These are phyloP conservation scores for Arabis alpina DNA, from an alignment of 345 rosid genomes.

Conservation along the genomic window DNA sequence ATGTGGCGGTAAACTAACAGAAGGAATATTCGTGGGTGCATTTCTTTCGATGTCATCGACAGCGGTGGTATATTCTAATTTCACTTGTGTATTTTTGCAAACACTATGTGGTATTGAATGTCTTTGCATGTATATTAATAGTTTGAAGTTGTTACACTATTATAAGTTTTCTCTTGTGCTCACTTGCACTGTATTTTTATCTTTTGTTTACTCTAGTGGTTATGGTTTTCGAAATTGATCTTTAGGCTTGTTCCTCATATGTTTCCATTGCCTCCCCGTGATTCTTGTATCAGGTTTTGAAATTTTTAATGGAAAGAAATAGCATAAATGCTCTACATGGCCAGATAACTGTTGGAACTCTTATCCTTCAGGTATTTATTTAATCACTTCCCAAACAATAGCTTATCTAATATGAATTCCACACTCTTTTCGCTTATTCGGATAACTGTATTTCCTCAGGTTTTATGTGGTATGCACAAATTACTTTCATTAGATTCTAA, in stretches of 20 bases:
- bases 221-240: constrained; percentile 22
- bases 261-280: constrained; percentile 19
- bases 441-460: constrained; percentile 7
- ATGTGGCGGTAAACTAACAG: constrained; percentile 89
- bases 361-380: constrained; percentile 76
- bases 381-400: constrained; percentile 10
- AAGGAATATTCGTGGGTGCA: constrained; percentile 89
- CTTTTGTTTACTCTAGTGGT: constrained; percentile 4
- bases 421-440: background rate
- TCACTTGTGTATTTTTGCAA: constrained; percentile 22
- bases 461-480: constrained; percentile 18
- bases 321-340: constrained; percentile 78
- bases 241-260: constrained; percentile 15
- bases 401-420: background rate
- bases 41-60: constrained; percentile 96
- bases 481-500: constrained; percentile 19
- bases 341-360: constrained; percentile 90
- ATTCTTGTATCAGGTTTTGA: constrained; percentile 64
- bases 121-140: constrained; percentile 9
- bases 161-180: background rate
- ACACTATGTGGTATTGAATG: constrained; percentile 8
- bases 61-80: constrained; percentile 71
- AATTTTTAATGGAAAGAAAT: constrained; percentile 89
- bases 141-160: constrained; percentile 20
- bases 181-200: background rate